These are phyloP conservation scores for Dryas drummondii DNA, from an alignment of 306 rosid genomes.

Conservation along the genomic window DNA sequence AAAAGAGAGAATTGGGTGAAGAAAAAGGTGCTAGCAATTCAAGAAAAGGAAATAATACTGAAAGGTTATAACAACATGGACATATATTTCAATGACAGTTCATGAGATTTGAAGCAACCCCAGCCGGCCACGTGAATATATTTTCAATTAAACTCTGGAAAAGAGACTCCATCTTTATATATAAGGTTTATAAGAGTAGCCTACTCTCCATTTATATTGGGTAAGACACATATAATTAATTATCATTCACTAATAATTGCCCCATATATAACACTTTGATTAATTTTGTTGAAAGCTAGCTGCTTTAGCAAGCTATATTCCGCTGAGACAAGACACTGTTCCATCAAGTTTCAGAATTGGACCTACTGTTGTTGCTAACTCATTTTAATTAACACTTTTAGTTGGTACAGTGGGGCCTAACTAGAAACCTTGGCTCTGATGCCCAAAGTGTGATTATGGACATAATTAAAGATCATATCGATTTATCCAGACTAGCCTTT, in stretches of 20 bases:
- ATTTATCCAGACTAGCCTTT: too few relatives aligned
- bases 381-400: neutral
- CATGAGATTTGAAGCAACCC: neutral
- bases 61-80: neutral
- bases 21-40: neutral
- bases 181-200: neutral
- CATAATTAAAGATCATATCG: neutral
- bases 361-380: neutral
- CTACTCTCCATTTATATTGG: neutral
- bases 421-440: neutral
- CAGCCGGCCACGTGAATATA: slow-evolving; percentile 6
- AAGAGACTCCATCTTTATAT: neutral
- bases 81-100: neutral
- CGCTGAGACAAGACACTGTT: neutral
- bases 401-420: neutral
- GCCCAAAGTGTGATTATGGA: neutral
- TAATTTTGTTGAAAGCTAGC: neutral
- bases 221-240: neutral
- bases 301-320: slow-evolving; percentile 10
- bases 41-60: neutral
- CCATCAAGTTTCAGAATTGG: neutral
- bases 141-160: neutral
- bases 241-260: slow-evolving; percentile 15
- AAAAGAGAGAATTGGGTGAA: neutral
- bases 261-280: neutral